Base-by-base conservation (phyloP, 2,329 filamentous ascomycete species). In the Aspergillus viridinutans region DNA sequence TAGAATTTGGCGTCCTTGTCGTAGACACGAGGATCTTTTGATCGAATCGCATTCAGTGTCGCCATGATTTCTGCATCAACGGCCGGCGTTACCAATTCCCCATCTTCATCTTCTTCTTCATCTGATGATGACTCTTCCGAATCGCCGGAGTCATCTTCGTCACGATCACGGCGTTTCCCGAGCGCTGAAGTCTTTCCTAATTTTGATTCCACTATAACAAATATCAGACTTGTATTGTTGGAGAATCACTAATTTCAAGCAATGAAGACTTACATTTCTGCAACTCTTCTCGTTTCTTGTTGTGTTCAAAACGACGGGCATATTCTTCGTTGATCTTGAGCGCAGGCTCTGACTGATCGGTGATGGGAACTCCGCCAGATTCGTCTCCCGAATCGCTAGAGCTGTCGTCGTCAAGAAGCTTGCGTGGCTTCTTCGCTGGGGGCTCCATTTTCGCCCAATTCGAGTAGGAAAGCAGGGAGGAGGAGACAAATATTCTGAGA, bases 211-310 rank as follows among this genome's bases (percentile, higher is more conserved):
- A 97, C 90, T 93, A 61, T 57, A 57, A 56, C n/a, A 32, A 14
- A 23, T 3, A 17, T 47, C 21, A 47, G 43, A 25, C 20, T 23
- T 14, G 12, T 47, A 6, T 12, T 2, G 6, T 7, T 3, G 12
- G 17, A 17, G 6, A 17, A 26, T 12, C 2, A 7, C 14, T 10
- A 17, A 47, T 47, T n/a, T 10, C 43, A 12, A 21, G 43, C 10
- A 25, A 25, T 7, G 6, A 32, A 57, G 20, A 65, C 69, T 60
- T 72, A 75, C 71, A 62, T 59, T 71, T 69, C 75, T 92, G 87
- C 61, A 86, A 79, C 72, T 99, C 94, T 71, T 96, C 92, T 57
- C 93, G 85, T 78, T 96, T 96, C 80, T 97, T 97, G 78, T 99
- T 99, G 77, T 97, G 84, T 74, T 99, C 94, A 67, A 96, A 97